Evolutionary conservation across 352 stramenopile species (phyloP), one percentile per base, ranked within the genome.

Genomic region (Globisporangium okanoganense): DNA sequence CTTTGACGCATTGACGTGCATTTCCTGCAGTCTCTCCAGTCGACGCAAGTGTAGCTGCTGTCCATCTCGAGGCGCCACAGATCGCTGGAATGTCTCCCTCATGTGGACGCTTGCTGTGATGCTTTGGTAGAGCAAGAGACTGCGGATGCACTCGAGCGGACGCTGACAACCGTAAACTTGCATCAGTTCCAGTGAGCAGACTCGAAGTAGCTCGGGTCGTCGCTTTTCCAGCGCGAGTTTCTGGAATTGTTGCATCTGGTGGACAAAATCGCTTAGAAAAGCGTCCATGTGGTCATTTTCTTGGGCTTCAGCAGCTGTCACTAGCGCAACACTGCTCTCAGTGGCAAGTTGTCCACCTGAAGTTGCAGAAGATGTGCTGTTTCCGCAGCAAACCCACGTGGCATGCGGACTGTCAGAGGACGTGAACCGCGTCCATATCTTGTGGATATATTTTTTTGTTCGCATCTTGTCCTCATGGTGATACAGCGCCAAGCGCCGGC

Each of bases 111-210:
- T 69, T 5, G 78, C 71, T 1, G 73, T 50, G 5, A 65, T 61
- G 31, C 78, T 89, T 64, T 92, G 78, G 35, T 90, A 82, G 35
- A 85, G 62, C n/a, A 92, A 65, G 31, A 94, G 61, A 27, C 72
- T 77, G 33, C 78, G 80, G 4, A 73, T 75, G 29, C 72, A 80
- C 8, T 81, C 64, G n/a, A 79, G 72, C 3, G 78, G 66, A 33
- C 73, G 68, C 1, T 58, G 59, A 51, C 78, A 92, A 5, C 79
- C 80, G 24, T 75, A 71, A 16, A 77, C 54, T 54, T 92, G 81
- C 0, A 88, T 51, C 1, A 92, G 61, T 45, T 92, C 82, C 18
- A 87, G 87, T 0, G 79, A 71, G 31, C 71, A 78, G 5, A 78
- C 45, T 27, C 65, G 58, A 14, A 88, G 49, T 1, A 87, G 50